These are phyloP conservation scores for Viridothelium virens DNA, from an alignment of 495 filamentous ascomycete species.

Conservation along the genomic window DNA sequence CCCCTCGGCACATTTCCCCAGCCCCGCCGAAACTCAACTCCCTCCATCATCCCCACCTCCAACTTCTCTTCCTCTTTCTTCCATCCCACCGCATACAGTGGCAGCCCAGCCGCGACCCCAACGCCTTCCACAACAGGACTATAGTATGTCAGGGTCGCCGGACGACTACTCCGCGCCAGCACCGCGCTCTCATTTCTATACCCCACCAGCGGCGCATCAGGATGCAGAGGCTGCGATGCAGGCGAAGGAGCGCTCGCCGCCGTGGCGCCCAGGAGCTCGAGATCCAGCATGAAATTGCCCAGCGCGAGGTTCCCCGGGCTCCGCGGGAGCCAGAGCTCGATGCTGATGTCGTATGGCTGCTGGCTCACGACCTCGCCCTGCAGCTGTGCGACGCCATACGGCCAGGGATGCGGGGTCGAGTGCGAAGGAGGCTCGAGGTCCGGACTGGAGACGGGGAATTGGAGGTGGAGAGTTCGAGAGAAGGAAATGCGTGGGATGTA, in stretches of 20 bases:
- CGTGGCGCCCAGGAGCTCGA: conserved; percentile 50
- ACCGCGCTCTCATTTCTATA: conserved; percentile 18
- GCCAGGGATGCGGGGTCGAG: conserved; percentile 38
- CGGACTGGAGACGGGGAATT: conserved; percentile 54
- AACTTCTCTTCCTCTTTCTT: conserved; percentile 48
- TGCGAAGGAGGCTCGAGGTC: not conserved
- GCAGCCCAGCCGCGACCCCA: conserved; percentile 46
- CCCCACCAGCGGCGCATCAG: conserved; percentile 3
- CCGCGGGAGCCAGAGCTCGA: conserved; percentile 53
- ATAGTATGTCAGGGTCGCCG: conserved; percentile 59
- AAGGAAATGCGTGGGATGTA: conserved; percentile 68
- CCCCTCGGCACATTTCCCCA: conserved; percentile 49
- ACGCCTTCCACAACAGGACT: conserved; percentile 51
- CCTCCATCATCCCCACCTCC: conserved; percentile 63
- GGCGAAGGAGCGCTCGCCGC: conserved; percentile 21
- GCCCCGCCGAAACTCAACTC: conserved; percentile 53
- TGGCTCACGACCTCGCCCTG: conserved; percentile 39
- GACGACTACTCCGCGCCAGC: conserved; percentile 46
- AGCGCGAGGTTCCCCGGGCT: conserved; percentile 50
- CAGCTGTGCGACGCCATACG: conserved; percentile 47
- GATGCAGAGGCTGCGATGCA: conserved; percentile 3
- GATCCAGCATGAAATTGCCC: conserved; percentile 91
- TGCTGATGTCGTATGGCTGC: conserved; percentile 56
- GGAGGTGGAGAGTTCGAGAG: conserved; percentile 63
- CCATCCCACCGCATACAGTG: conserved; percentile 54